Conservation (phyloP, 1,284 basidiomycete species). For the Erythrobasidium hasegawianum region DNA sequence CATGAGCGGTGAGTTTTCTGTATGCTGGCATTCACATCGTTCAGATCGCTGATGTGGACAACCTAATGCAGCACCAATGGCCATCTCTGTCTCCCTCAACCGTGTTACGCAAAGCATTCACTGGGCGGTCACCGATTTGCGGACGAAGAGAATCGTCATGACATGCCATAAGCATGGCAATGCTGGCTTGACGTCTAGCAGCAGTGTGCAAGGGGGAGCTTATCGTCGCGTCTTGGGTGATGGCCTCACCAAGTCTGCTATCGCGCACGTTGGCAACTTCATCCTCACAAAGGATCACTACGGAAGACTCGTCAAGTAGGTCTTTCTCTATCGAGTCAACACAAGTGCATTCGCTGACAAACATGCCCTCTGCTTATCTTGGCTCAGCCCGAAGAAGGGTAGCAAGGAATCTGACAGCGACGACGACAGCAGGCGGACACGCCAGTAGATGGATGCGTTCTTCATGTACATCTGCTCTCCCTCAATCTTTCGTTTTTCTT, state of each 20-base stretch:
- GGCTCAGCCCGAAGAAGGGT: neutral
- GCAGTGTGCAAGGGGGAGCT: constrained; percentile 19
- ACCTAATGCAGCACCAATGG: constrained; percentile 13
- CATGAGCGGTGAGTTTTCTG: constrained; percentile 20
- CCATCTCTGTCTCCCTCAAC: constrained; percentile 28
- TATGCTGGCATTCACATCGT: too few species aligned
- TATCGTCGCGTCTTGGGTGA: constrained; percentile 30
- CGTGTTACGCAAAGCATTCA: constrained; percentile 1
- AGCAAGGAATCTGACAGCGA: neutral
- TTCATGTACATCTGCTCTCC: too few species aligned
- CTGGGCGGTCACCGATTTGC: constrained; percentile 29
- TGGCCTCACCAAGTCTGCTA: constrained; percentile 18
- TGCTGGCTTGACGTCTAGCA: constrained; percentile 9
- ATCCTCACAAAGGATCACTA: constrained; percentile 24
- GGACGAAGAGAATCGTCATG: constrained; percentile 21
- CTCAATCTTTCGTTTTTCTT: too few species aligned
- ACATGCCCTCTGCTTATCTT: too few species aligned
- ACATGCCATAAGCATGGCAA: constrained; percentile 19
- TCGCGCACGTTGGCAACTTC: constrained; percentile 21
- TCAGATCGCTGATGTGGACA: neutral
- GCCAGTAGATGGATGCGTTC: too few species aligned
- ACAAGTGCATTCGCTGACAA: too few species aligned
- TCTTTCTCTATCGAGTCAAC: too few species aligned
- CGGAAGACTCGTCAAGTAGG: constrained; percentile 22
- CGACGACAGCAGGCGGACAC: neutral